Evolutionary conservation across 352 stramenopile genomes (phyloP), one percentile per base, ranked within the genome.

Genomic region (Globisporangium sylvaticum): DNA sequence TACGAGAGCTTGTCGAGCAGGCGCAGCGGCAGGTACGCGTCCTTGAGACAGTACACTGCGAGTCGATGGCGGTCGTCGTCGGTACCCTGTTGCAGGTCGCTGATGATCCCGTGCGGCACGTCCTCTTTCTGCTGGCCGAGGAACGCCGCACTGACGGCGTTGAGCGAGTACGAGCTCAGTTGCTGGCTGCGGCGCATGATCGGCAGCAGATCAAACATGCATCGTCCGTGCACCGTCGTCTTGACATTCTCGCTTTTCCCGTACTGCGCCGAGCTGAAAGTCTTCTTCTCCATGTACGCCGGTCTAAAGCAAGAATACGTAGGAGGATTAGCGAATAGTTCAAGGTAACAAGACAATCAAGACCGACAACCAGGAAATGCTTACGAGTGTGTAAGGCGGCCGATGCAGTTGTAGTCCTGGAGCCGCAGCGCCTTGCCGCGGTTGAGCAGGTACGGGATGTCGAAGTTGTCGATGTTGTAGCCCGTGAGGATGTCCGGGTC

Each of bases 141-240:
- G 70, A 99, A 99, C 55, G 98, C 91, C 18, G 97, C 88, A 74
- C 96, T 99, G 6, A 99, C 98, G 48, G 93, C 97, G 76, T 99
- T 99, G 10, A 99, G 75, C n/a, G 96, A 98, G 79, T 99, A 99
- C 42, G 95, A 99, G 59, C 89, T 98, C 18, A 99, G 83, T 75
- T 99, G 99, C 79, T 99, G 97, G 75, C 98, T 99, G 18, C 98
- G 91, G n/a, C 97, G 96, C 95, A 99, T 99, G 83, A 99, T 99
- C 20, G 96, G 96, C 32, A 99, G 83, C 79, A 99, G 89, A 78
- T 99, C 98, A 72, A 99, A 99, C 75, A 99, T 97, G 57, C 98
- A 97, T 25, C 97, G 91, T 12, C 98, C 98, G 65, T 98, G 91
- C 64, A 99, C 98, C 2, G 90, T 98, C 3, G 97, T 99, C 81